These are phyloP conservation scores for Globisporangium nodosum DNA, from an alignment of 352 stramenopile species.

Conservation along the genomic window DNA sequence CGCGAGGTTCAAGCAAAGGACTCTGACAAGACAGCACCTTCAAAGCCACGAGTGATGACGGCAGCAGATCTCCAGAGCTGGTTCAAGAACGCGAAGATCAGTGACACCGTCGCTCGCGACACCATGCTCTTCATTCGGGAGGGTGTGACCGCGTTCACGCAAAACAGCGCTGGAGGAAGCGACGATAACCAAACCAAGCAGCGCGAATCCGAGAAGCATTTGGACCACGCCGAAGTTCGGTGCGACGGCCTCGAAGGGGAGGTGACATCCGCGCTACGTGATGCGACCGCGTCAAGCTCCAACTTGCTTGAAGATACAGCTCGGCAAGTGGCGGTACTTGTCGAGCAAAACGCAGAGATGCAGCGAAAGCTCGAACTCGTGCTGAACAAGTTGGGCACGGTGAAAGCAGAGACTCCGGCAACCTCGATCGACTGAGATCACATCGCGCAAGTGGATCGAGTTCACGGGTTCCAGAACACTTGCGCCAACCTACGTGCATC, in stretches of 20 bases:
- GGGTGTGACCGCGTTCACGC: too few species aligned
- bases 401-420: not conserved
- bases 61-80: not conserved
- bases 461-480: too few species aligned
- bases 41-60: not conserved
- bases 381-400: conserved; percentile 3
- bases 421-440: too few species aligned
- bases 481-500: too few species aligned
- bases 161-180: not conserved
- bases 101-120: not conserved
- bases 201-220: not conserved
- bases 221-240: not conserved
- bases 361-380: conserved; percentile 24
- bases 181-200: not conserved
- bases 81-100: not conserved
- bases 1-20: not conserved
- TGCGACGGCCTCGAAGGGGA: too few species aligned
- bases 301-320: conserved; percentile 15
- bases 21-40: not conserved
- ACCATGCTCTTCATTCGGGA: not conserved
- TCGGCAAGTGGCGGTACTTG: not conserved
- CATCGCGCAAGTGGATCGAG: too few species aligned
- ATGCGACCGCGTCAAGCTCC: not conserved
- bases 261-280: not conserved
- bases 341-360: conserved; percentile 9